phyloP scores from a whole-genome alignment of 192 early-diverging fungal genomes.

The Chytriomyces sp. region DNA sequence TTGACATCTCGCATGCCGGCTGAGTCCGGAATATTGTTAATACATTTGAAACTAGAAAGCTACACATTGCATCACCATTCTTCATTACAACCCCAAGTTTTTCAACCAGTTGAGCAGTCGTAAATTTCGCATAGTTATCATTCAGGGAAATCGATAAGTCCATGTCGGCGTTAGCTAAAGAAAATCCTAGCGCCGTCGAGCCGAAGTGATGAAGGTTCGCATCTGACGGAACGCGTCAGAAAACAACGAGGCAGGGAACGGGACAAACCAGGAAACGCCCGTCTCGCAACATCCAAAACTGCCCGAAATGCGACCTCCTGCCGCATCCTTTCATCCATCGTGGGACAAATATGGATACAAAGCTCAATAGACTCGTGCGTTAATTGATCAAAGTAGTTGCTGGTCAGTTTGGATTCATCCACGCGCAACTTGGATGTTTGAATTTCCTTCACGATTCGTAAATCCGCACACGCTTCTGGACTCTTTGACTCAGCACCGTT shows the following conservation, averaged over 20 bases:
- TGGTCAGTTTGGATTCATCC: slow-evolving; percentile 32
- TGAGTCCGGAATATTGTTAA: not conserved
- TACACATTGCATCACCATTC: slow-evolving; percentile 10
- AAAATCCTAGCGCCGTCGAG: slow-evolving; percentile 33
- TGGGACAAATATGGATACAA: slow-evolving; percentile 4
- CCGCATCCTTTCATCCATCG: slow-evolving; percentile 14
- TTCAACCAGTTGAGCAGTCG: slow-evolving; percentile 34
- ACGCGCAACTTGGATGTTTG: slow-evolving; percentile 38
- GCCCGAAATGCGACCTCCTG: slow-evolving; percentile 25
- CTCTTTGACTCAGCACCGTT: too few species aligned
- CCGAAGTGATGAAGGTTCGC: slow-evolving; percentile 37
- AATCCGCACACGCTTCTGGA: too few species aligned
- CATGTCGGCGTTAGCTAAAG: slow-evolving; percentile 35
- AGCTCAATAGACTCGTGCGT: slow-evolving; percentile 22
- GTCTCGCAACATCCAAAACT: slow-evolving; percentile 25
- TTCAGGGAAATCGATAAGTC: slow-evolving; percentile 28
- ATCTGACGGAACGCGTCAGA: slow-evolving; percentile 1
- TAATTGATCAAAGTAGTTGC: slow-evolving; percentile 36
- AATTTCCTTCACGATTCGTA: slow-evolving; percentile 38
- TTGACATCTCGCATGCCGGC: slow-evolving; percentile 36
- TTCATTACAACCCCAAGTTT: slow-evolving; percentile 37
- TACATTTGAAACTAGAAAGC: not conserved
- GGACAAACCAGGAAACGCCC: slow-evolving; percentile 25
- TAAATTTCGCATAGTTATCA: slow-evolving; percentile 7
- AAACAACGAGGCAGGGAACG: slow-evolving; percentile 3